Base-by-base conservation (phyloP, 345 rosid genomes). In the Geranium rotundifolium region DNA sequence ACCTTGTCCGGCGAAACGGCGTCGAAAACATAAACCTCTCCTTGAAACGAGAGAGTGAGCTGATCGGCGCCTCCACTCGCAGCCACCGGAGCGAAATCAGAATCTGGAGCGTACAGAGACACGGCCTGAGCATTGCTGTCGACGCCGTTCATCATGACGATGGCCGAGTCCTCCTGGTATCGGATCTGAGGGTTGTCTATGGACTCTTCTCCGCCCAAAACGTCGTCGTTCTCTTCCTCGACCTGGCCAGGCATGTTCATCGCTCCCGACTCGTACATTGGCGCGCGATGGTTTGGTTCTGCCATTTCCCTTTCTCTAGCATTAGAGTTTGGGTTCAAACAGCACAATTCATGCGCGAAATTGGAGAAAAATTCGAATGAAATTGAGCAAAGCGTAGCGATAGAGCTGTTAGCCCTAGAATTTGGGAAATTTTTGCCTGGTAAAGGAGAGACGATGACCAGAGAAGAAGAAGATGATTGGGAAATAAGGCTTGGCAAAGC, bases 1-100 rank as follows among this genome's bases (percentile, higher is more conserved):
- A 76, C 84, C 79, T 80, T 80, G 23, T 80, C 79, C 4, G 81
- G 77, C 7, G 81, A 60, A 64, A 80, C 79, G n/a, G 75, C 76
- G 54, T 76, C 79, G 56, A 80, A 80, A 12, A 74, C 84, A 61
- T 72, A 80, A 17, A 80, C 84, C 73, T 80, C 79, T 39, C 84
- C 84, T 64, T 77, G 80, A 67, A 80, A 80, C 19, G 84, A 71
- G 39, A 80, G 76, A 5, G 84, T 74, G 17, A 80, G 77, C 68
- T 80, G 79, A 65, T 76, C 78, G 39, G 63, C 56, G 29, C 41
- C 52, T 13, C 61, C 68, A 71, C 69, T 64, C 13, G 59, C 70
- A 39, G 70, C 15, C 67, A 56, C 63, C 4, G 49, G 20, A 3
- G 67, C 4, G 56, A 64, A 67, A 59, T 66, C 70, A 10, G 69